These are phyloP conservation scores for Fraxinus sp. DNA, from an alignment of 305 asterid genomes.

Conservation along the genomic window DNA sequence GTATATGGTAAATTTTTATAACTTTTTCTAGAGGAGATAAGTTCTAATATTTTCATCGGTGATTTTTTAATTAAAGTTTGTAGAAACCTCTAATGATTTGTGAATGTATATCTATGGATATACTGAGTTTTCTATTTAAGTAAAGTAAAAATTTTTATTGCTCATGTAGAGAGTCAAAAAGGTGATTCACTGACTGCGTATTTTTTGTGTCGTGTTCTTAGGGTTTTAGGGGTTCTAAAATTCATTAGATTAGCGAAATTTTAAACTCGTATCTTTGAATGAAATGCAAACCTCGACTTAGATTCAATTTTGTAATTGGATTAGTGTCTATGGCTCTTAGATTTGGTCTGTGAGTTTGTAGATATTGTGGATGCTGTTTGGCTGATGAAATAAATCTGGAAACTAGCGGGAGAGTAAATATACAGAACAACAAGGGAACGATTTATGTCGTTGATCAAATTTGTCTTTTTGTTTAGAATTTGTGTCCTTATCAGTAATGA, in stretches of 20 bases:
- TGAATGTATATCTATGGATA: neutral
- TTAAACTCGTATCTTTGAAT: neutral
- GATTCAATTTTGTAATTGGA: neutral
- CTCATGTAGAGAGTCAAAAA: no score
- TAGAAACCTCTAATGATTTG: neutral
- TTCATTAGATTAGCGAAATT: neutral
- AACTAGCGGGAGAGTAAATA: neutral
- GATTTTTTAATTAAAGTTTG: neutral
- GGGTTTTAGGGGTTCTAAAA: neutral
- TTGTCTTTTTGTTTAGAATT: neutral
- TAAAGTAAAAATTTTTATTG: neutral
- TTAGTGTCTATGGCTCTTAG: neutral
- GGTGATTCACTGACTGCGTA: neutral
- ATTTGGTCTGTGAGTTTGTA: neutral
- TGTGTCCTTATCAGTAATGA: neutral
- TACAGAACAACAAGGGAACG: neutral
- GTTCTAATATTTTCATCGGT: neutral
- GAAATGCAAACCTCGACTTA: neutral
- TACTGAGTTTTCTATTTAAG: neutral
- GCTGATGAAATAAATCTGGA: neutral
- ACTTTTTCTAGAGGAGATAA: neutral
- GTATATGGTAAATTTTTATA: neutral
- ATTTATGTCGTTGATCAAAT: neutral
- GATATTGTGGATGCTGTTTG: neutral
- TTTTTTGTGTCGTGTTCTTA: neutral